Evolutionary conservation across 2,329 filamentous ascomycete genomes (phyloP), one percentile per base, ranked within the genome.

Genomic region (Claviceps fusiformis): DNA sequence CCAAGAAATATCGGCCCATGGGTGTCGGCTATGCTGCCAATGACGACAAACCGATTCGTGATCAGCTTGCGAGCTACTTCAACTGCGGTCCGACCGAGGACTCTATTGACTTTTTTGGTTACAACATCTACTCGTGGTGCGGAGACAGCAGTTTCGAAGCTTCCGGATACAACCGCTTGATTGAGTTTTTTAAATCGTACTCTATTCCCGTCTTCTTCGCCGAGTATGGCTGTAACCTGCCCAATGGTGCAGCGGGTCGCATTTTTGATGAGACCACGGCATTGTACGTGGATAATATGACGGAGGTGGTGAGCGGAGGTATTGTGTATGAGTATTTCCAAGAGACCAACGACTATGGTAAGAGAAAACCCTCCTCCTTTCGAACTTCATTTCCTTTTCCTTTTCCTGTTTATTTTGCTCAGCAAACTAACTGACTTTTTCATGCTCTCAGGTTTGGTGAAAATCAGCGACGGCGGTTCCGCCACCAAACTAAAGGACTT

Each of bases 111-210:
- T 97, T 95, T 78, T 98, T 91, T 87, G 93, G 93, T 56, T 97
- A 97, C 85, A 98, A 98, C 79, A 95, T 97, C 75, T 98, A 98
- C 80, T 95, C 91, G 54, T 98, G 93, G 93, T 98, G 93, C 70
- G 93, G 92, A 62, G 71, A 90, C 63, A 95, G 88, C 67, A 82
- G 77, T 64, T 95, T 86, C 75, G 67, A 76, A 41, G 67, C 77
- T 56, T 96, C 93, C 6, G 89, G 89, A 53, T 98, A 91, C 74
- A 77, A 85, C 60, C 79, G 83, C 54, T 86, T 93, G 68, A 90
- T 90, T 62, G 72, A 88, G 60, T 92, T 95, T 74, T 98, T 95
- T 76, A 71, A 77, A 56, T 82, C 85, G 68, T 98, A 93, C 79
- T 89, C 88, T 9, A 88, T 97, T 5, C 93, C 93, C 53, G 87